Conservation (phyloP, 768 basidiomycete genomes). For the Boletus subparvulus region DNA sequence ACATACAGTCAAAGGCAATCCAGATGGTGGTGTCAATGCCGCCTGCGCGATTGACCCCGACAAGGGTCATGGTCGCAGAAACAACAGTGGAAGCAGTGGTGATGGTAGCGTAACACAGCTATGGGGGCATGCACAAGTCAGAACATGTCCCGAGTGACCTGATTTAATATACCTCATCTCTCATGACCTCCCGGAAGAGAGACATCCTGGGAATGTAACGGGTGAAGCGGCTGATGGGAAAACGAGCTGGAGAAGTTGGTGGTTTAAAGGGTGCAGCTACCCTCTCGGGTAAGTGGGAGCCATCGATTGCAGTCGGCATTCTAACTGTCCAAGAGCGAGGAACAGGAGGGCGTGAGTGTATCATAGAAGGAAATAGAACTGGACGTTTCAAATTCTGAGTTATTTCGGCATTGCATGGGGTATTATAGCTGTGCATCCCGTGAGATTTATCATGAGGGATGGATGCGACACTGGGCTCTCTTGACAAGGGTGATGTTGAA, state of each 20-base stretch:
- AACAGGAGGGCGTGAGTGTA: not conserved
- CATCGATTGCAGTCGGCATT: conserved; percentile 14
- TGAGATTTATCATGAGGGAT: not conserved
- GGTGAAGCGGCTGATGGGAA: conserved; percentile 31
- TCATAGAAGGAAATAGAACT: conserved; percentile 5
- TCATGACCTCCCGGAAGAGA: conserved; percentile 55
- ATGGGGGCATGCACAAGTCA: not conserved
- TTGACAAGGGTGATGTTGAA: not conserved
- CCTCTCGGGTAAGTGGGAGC: conserved; percentile 4
- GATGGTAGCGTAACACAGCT: conserved; percentile 57
- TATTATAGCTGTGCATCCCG: not conserved
- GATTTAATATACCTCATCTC: conserved; percentile 55
- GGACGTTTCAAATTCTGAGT: not conserved
- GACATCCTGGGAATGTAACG: conserved; percentile 53
- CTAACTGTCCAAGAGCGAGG: conserved; percentile 15
- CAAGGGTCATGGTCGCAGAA: conserved; percentile 47
- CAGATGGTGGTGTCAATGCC: conserved; percentile 49
- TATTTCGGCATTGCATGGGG: not conserved
- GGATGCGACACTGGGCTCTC: conserved; percentile 6
- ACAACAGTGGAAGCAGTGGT: conserved; percentile 50
- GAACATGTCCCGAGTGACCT: not conserved
- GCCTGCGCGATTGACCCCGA: conserved; percentile 49
- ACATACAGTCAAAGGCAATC: conserved; percentile 56
- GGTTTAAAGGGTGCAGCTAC: conserved; percentile 6
- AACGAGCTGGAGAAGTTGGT: conserved; percentile 27